phyloP scores from a whole-genome alignment of 2,329 filamentous ascomycete species.

The Emmonsiellopsis sp. region DNA sequence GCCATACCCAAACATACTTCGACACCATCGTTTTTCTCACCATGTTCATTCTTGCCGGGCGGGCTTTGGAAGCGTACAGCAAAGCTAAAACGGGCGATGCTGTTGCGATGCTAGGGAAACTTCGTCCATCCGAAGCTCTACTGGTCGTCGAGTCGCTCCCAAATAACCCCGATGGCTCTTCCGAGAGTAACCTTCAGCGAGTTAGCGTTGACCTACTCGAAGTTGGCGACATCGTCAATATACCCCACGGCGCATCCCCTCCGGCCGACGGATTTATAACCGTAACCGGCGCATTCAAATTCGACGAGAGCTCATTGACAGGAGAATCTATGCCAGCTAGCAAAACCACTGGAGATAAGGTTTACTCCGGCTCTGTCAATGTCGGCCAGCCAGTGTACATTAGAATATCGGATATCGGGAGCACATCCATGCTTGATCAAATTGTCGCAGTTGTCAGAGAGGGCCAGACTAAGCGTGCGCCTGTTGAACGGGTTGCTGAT shows the following conservation, averaged over 20 bases:
- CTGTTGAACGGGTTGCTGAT: slow-evolving; percentile 40
- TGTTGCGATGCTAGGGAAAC: slow-evolving; percentile 66
- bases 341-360: slow-evolving; percentile 33
- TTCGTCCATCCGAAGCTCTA: slow-evolving; percentile 68
- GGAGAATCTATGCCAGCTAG: slow-evolving; percentile 40
- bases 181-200: slow-evolving; percentile 25
- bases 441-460: slow-evolving; percentile 42
- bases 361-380: slow-evolving; percentile 41
- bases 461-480: slow-evolving; percentile 41
- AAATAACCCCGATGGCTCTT: slow-evolving; percentile 2
- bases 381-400: slow-evolving; percentile 37
- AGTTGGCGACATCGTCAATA: slow-evolving; percentile 61
- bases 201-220: slow-evolving; percentile 63
- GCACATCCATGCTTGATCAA: slow-evolving; percentile 42
- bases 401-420: slow-evolving; percentile 35
- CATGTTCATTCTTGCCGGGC: slow-evolving; percentile 66
- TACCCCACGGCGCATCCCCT: slow-evolving; percentile 72
- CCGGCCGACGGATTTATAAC: slow-evolving; percentile 67
- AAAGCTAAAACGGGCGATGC: slow-evolving; percentile 86
- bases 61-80: slow-evolving; percentile 66
- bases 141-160: slow-evolving; percentile 41
- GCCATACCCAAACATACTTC: slow-evolving; percentile 62
- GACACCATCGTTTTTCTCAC: slow-evolving; percentile 90
- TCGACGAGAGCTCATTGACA: slow-evolving; percentile 87
- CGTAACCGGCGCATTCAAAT: slow-evolving; percentile 50